Evolutionary conservation across 345 rosid genomes (phyloP).

Genomic region (Microcos paniculata): DNA sequence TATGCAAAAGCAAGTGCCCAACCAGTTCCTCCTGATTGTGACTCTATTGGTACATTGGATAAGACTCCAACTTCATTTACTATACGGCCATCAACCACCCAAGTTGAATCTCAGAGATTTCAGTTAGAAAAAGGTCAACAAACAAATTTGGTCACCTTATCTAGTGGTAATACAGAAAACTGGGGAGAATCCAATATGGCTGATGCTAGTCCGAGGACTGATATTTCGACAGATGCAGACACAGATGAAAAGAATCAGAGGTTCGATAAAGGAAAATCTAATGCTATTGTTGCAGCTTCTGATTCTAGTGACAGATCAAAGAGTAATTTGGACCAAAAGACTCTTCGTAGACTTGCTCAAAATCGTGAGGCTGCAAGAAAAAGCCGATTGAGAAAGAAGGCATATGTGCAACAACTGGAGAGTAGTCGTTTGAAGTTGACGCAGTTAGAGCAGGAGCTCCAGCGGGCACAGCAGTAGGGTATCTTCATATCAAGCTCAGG

Average conservation of each 20-base stretch:
- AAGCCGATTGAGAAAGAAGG: constrained; percentile 94
- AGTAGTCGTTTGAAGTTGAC: constrained; percentile 93
- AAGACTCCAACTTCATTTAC: constrained; percentile 27
- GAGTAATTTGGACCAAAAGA: constrained; percentile 93
- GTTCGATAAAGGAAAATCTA: constrained; percentile 61
- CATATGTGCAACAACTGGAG: constrained; percentile 97
- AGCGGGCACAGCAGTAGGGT: constrained; percentile 99
- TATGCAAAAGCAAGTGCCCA: constrained; percentile 28
- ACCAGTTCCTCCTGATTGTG: constrained; percentile 23
- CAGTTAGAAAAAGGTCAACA: constrained; percentile 37
- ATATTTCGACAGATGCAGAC: constrained; percentile 85
- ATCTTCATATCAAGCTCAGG: constrained; percentile 95
- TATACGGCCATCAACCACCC: constrained; percentile 22
- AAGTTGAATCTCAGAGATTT: constrained; percentile 32
- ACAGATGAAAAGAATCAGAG: constrained; percentile 82
- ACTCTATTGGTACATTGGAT: constrained; percentile 22
- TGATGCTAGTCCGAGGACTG: constrained; percentile 91
- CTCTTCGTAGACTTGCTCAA: constrained; percentile 96
- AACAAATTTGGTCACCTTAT: constrained; percentile 31
- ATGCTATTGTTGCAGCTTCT: constrained; percentile 49
- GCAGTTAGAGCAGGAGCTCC: constrained; percentile 97
- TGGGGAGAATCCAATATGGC: constrained; percentile 68
- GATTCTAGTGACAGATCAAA: constrained; percentile 97
- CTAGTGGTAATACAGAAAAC: constrained; percentile 44
- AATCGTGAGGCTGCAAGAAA: constrained; percentile 98